A percentile compares a stretch with the other conserved stretches of the same genome.
These are phyloP conservation scores for Camellia granthamiana DNA, from an alignment of 148 eudicot species.

Conservation along the genomic window DNA sequence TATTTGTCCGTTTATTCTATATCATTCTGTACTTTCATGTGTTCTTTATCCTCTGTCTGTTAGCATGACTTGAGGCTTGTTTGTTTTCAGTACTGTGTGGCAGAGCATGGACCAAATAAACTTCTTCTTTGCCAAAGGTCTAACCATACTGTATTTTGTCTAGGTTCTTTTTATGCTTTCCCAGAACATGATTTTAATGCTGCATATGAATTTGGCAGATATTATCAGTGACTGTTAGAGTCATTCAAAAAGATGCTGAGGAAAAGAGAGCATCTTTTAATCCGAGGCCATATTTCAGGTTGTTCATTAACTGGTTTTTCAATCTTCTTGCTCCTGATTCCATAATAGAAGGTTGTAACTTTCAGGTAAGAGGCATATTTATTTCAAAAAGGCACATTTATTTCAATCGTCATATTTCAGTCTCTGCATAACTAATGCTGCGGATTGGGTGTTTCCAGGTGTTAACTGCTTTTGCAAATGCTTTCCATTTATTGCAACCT, in stretches of 20 bases:
- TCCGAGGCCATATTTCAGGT: slow-evolving; percentile 83
- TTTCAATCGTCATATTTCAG: background rate
- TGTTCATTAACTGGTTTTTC: slow-evolving; percentile 66
- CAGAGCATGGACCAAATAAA: slow-evolving; percentile 65
- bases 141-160: background rate
- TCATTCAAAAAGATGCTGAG: slow-evolving; percentile 75
- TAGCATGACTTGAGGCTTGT: background rate
- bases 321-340: slow-evolving; percentile 66
- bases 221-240: slow-evolving; percentile 60
- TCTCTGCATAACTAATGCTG: background rate
- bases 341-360: slow-evolving; percentile 63
- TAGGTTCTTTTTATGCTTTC: background rate
- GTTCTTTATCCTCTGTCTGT: background rate
- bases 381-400: slow-evolving; percentile 3
- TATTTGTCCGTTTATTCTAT: background rate
- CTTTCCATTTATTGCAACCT: slow-evolving; percentile 76
- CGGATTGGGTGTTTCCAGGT: slow-evolving; percentile 39
- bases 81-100: slow-evolving; percentile 49
- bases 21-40: background rate
- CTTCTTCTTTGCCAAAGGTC: slow-evolving; percentile 71
- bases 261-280: slow-evolving; percentile 62
- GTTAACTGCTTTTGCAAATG: slow-evolving; percentile 67
- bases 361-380: slow-evolving; percentile 51
- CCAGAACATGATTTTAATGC: background rate
- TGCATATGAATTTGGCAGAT: slow-evolving; percentile 31